Percentiles rank a stretch among this genome's conserved stretches.
phyloP scores from a whole-genome alignment of 441 rosid species.

The Adansonia gregorii region DNA sequence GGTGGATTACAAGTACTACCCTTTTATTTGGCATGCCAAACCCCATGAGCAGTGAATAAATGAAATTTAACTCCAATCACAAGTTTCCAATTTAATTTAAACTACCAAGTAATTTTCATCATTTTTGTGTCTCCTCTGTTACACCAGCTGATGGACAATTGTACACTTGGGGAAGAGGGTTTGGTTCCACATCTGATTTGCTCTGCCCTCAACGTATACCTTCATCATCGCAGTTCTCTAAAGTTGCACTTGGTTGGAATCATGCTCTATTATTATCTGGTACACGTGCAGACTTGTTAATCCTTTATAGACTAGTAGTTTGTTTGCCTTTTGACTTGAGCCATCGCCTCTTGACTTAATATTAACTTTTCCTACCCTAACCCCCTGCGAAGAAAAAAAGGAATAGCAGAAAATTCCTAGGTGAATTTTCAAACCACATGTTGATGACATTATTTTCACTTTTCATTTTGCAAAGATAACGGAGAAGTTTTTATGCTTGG shows the following conservation, averaged over 20 bases:
- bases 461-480: conserved; percentile 46
- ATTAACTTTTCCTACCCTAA: not conserved
- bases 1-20: not conserved
- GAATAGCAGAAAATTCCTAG: not conserved
- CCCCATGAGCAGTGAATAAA: not conserved
- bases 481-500: conserved; percentile 70
- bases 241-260: conserved; percentile 80
- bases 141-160: conserved; percentile 59
- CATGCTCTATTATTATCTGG: conserved; percentile 71
- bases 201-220: conserved; percentile 48
- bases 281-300: conserved; percentile 29
- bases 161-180: conserved; percentile 87
- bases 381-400: not conserved
- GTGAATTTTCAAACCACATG: not conserved
- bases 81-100: not conserved
- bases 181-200: conserved; percentile 49
- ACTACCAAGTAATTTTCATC: not conserved
- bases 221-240: conserved; percentile 37
- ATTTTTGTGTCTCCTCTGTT: conserved; percentile 22
- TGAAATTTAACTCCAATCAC: not conserved
- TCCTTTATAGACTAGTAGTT: not conserved
- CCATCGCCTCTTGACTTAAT: not conserved
- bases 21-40: conserved; percentile 4
- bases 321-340: not conserved
- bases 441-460: not conserved